Percentiles rank a stretch among this genome's conserved stretches.
These are phyloP conservation scores for Magnusiomyces starmeri DNA, from an alignment of 1,139 yeast species.

Conservation along the genomic window DNA sequence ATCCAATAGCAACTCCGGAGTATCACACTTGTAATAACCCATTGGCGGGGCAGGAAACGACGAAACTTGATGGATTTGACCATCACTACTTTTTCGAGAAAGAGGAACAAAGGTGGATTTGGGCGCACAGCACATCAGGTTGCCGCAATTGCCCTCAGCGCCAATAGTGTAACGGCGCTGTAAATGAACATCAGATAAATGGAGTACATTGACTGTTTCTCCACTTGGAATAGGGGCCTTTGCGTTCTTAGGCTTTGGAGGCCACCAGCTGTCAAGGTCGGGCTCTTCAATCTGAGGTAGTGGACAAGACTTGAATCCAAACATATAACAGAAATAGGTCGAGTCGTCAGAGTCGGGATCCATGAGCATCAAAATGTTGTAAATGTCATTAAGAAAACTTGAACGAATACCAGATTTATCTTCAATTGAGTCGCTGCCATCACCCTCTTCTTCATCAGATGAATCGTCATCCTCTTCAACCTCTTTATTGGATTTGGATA, in stretches of 20 bases:
- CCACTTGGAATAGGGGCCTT: constrained; percentile 34
- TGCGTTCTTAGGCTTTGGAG: constrained; percentile 34
- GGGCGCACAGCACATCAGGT: constrained; percentile 45
- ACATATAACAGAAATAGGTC: constrained; percentile 47
- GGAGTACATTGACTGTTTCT: constrained; percentile 54
- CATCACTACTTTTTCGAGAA: constrained; percentile 28
- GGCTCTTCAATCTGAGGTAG: constrained; percentile 40
- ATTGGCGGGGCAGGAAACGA: constrained; percentile 48
- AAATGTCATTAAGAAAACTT: constrained; percentile 39
- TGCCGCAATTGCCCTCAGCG: constrained; percentile 54
- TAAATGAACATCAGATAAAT: constrained; percentile 57
- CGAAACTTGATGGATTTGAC: constrained; percentile 21
- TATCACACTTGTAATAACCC: constrained; percentile 57
- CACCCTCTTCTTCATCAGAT: background rate
- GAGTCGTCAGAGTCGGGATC: constrained; percentile 40
- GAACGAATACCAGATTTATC: constrained; percentile 9
- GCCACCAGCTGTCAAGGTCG: constrained; percentile 41
- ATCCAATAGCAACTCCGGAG: constrained; percentile 49
- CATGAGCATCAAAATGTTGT: constrained; percentile 41
- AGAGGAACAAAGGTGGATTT: constrained; percentile 33
- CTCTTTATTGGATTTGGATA: too few relatives aligned
- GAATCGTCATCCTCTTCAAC: background rate
- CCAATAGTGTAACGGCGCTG: constrained; percentile 52
- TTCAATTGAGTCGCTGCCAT: background rate
- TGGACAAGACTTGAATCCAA: constrained; percentile 38